Percentiles rank a stretch among this genome's conserved stretches.
Evolutionary conservation across 768 basidiomycete genomes (phyloP).

Genomic region (Boletus rufocinnamomeus): DNA sequence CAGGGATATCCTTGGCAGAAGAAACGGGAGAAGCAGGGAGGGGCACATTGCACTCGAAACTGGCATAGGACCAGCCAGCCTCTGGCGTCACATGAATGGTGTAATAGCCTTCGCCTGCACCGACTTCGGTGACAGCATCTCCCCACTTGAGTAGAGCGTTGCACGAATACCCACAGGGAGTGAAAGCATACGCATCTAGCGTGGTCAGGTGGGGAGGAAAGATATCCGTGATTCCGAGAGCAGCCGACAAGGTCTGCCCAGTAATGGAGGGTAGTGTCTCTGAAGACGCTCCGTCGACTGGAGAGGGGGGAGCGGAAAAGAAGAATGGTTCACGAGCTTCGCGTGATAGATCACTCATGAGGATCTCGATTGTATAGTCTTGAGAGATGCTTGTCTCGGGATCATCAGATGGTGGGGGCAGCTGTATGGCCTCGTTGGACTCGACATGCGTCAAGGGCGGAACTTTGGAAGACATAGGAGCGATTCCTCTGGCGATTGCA

Average conservation of each 20-base stretch:
- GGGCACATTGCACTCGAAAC: constrained; percentile 98
- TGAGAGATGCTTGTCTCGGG: constrained; percentile 34
- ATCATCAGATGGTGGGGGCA: constrained; percentile 3
- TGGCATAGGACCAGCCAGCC: constrained; percentile 97
- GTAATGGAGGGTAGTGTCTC: constrained; percentile 26
- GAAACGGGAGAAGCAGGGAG: constrained; percentile 39
- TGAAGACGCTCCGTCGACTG: constrained; percentile 54
- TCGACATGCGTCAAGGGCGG: constrained; percentile 17
- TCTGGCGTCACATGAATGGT: constrained; percentile 99
- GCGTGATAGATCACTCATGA: constrained; percentile 90
- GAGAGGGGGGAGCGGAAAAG: constrained; percentile 43
- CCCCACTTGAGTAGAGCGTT: constrained; percentile 84
- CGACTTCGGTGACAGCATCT: constrained; percentile 24
- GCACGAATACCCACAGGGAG: constrained; percentile 94
- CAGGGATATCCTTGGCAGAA: constrained; percentile 54
- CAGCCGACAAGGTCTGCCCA: constrained; percentile 53
- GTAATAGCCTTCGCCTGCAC: constrained; percentile 83
- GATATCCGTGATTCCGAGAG: constrained; percentile 77
- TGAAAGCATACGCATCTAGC: constrained; percentile 91
- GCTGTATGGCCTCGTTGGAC: constrained; percentile 15
- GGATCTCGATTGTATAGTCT: constrained; percentile 96
- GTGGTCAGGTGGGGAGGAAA: constrained; percentile 79
- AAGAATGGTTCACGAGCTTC: constrained; percentile 80
- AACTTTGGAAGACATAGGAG: constrained; percentile 23
- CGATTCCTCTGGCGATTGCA: constrained; percentile 31